These are phyloP conservation scores for Termitomyces sp. DNA, from an alignment of 768 basidiomycete species.

Conservation along the genomic window DNA sequence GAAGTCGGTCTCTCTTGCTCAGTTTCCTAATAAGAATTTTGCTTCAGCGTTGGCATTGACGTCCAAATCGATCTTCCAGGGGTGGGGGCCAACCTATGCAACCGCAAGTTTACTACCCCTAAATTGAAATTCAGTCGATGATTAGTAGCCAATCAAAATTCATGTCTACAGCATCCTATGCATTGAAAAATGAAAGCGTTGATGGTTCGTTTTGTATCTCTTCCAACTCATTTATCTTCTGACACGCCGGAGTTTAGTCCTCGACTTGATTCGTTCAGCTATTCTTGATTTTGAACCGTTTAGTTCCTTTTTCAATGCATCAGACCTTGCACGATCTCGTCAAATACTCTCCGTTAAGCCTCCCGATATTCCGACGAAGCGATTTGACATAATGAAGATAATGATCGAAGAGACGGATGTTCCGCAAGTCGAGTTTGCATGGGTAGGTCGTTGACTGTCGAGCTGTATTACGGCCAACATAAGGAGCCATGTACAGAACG, in stretches of 20 bases:
- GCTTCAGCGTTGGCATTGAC: slow-evolving; percentile 1
- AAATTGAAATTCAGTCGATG: neutral
- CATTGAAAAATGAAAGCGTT: slow-evolving; percentile 8
- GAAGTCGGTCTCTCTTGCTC: neutral
- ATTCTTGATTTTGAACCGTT: slow-evolving; percentile 10
- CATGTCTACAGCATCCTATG: slow-evolving; percentile 6
- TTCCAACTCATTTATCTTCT: neutral
- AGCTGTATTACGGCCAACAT: neutral
- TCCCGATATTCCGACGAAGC: neutral
- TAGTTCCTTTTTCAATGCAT: neutral
- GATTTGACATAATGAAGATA: slow-evolving; percentile 6
- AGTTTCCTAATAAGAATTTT: neutral
- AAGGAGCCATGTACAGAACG: neutral
- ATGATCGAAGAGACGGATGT: slow-evolving; percentile 4
- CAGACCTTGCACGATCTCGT: slow-evolving; percentile 5
- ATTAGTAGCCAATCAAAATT: neutral
- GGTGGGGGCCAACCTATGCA: slow-evolving; percentile 10
- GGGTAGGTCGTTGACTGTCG: neutral
- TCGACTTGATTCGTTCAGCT: slow-evolving; percentile 5
- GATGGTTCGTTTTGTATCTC: slow-evolving; percentile 1
- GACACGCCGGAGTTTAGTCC: neutral
- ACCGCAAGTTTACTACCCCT: neutral
- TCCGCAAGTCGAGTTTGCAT: slow-evolving; percentile 12
- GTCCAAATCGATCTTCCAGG: slow-evolving; percentile 8
- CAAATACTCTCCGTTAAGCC: slow-evolving; percentile 1